These are phyloP conservation scores for Ramaria rubella DNA, from an alignment of 768 basidiomycete genomes.

Conservation along the genomic window DNA sequence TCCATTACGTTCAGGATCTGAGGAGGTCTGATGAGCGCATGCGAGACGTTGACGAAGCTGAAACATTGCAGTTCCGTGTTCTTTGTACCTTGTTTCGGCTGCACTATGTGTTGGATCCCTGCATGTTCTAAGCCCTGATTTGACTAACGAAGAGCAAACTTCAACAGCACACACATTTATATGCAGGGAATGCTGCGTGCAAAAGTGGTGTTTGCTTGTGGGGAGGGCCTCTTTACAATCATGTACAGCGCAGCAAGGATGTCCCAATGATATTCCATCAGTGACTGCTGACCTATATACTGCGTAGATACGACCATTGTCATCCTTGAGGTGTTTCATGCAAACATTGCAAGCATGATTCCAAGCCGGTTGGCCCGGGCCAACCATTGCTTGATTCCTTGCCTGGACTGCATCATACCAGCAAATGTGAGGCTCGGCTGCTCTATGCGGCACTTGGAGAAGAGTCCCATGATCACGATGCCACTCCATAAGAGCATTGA, in stretches of 20 bases:
- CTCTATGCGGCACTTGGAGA: slow-evolving; percentile 18
- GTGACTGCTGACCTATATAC: slow-evolving; percentile 18
- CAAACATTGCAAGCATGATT: slow-evolving; percentile 26
- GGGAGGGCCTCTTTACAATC: slow-evolving; percentile 20
- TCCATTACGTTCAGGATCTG: slow-evolving; percentile 7
- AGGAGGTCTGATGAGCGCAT: background rate
- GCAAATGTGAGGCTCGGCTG: slow-evolving; percentile 12
- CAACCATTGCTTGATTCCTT: slow-evolving; percentile 22
- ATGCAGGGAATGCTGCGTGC: slow-evolving; percentile 15
- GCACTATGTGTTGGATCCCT: slow-evolving; percentile 17
- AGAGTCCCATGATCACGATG: slow-evolving; percentile 5
- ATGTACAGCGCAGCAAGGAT: too few relatives aligned
- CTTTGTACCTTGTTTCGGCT: slow-evolving; percentile 17
- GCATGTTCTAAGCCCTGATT: slow-evolving; percentile 18
- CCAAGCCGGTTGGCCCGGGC: slow-evolving; percentile 26
- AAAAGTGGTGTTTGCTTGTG: slow-evolving; percentile 12
- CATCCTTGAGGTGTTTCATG: slow-evolving; percentile 14
- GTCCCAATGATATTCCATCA: slow-evolving; percentile 32
- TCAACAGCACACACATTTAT: slow-evolving; percentile 14
- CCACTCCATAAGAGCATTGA: slow-evolving; percentile 19
- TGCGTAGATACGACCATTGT: slow-evolving; percentile 8
- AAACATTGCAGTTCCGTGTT: slow-evolving; percentile 22
- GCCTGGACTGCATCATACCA: slow-evolving; percentile 17
- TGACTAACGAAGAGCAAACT: slow-evolving; percentile 9
- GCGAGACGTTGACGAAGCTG: slow-evolving; percentile 22